A percentile compares a stretch with the other conserved stretches of the same genome.
These are phyloP conservation scores for Kazachstania sp. DNA, from an alignment of 1,139 yeast genomes.

Conservation along the genomic window DNA sequence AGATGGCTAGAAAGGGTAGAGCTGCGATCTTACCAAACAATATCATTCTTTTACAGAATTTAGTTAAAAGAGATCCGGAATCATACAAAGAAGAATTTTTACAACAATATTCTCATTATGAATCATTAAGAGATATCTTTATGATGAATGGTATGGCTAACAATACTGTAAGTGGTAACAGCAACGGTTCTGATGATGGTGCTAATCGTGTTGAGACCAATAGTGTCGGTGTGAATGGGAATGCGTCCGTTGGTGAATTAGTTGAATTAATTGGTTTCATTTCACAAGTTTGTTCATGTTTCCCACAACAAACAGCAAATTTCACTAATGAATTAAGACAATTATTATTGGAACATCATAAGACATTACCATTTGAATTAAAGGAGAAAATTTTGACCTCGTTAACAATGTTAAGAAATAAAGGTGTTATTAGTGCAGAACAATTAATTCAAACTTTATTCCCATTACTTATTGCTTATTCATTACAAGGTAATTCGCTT, in stretches of 20 bases:
- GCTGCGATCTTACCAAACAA: constrained; percentile 89
- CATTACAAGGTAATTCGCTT: constrained; percentile 43
- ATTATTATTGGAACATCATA: constrained; percentile 64
- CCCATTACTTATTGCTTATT: constrained; percentile 58
- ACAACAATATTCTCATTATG: constrained; percentile 88
- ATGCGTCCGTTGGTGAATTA: constrained; percentile 55
- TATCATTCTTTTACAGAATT: constrained; percentile 81
- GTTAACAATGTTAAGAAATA: constrained; percentile 82
- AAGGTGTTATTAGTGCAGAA: constrained; percentile 73
- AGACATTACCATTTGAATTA: constrained; percentile 68
- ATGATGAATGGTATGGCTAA: constrained; percentile 34
- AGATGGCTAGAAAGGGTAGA: constrained; percentile 80
- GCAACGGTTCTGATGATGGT: constrained; percentile 7
- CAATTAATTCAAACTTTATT: constrained; percentile 75
- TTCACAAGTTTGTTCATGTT: constrained; percentile 83
- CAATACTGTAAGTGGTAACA: neutral
- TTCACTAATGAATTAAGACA: constrained; percentile 76
- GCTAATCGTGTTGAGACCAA: constrained; percentile 11
- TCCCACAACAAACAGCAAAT: constrained; percentile 75
- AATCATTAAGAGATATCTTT: constrained; percentile 80
- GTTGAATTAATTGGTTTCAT: constrained; percentile 82
- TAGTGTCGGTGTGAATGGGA: constrained; percentile 8
- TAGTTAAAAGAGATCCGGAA: constrained; percentile 87
- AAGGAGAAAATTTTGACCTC: constrained; percentile 89
- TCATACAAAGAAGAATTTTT: constrained; percentile 89